A percentile compares a stretch with the other conserved stretches of the same genome.
phyloP scores from a whole-genome alignment of 352 stramenopile species.

The Halophytophthora batemanensis region DNA sequence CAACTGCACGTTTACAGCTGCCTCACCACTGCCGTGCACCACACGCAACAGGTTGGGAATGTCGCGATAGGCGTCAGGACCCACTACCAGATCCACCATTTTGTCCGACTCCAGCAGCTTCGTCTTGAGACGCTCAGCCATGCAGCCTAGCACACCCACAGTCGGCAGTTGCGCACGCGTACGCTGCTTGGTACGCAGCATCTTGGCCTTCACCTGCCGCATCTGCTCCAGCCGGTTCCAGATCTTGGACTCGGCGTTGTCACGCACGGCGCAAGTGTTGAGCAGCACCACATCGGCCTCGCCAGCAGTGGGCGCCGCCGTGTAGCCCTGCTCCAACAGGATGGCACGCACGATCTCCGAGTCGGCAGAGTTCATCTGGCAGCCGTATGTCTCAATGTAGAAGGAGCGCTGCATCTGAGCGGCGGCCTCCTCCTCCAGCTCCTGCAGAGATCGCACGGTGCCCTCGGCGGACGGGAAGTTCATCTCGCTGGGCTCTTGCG shows the following conservation, averaged over 20 bases:
- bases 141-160: slow-evolving; percentile 98
- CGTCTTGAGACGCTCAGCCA: slow-evolving; percentile 98
- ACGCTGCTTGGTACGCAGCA: slow-evolving; percentile 55
- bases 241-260: slow-evolving; percentile 97
- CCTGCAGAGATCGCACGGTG: slow-evolving; percentile 51
- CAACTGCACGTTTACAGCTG: slow-evolving; percentile 94
- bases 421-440: slow-evolving; percentile 33
- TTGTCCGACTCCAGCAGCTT: slow-evolving; percentile 93
- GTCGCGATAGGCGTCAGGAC: slow-evolving; percentile 98
- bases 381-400: slow-evolving; percentile 96
- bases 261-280: slow-evolving; percentile 99
- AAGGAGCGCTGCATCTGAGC: slow-evolving; percentile 44
- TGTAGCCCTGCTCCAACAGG: slow-evolving; percentile 75
- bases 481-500: slow-evolving; percentile 64
- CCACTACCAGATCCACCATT: slow-evolving; percentile 97
- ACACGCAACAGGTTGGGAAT: slow-evolving; percentile 93
- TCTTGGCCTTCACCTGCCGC: slow-evolving; percentile 73
- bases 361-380: slow-evolving; percentile 99
- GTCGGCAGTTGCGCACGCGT: slow-evolving; percentile 52
- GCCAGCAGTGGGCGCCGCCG: slow-evolving; percentile 54
- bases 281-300: slow-evolving; percentile 94
- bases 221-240: slow-evolving; percentile 83
- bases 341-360: slow-evolving; percentile 97
- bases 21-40: slow-evolving; percentile 62
- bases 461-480: slow-evolving; percentile 48